Conservation (phyloP, 176 grass and related monocot species). For the Bromus sterilis region DNA sequence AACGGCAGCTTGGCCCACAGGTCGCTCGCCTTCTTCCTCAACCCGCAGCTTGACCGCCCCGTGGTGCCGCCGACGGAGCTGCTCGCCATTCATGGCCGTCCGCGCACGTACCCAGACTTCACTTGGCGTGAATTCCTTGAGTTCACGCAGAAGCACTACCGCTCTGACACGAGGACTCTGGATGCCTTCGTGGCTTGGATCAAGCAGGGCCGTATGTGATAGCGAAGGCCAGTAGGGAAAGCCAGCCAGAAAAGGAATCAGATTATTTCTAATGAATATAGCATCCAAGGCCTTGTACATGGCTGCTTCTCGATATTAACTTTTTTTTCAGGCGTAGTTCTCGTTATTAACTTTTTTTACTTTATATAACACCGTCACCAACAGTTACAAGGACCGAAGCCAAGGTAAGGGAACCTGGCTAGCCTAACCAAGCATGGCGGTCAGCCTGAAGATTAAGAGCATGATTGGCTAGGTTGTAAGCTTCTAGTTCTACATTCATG, state of each 20-base stretch:
- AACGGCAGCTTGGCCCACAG: not conserved
- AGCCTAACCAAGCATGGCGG: too few relatives aligned
- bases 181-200: conserved; percentile 75
- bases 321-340: too few relatives aligned
- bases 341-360: too few relatives aligned
- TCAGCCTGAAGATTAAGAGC: too few relatives aligned
- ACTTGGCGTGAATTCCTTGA: conserved; percentile 75
- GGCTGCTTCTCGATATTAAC: too few relatives aligned
- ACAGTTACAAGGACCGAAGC: too few relatives aligned
- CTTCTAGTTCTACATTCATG: too few relatives aligned
- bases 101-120: conserved; percentile 74
- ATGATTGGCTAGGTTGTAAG: too few relatives aligned
- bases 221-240: not conserved
- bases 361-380: too few relatives aligned
- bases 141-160: conserved; percentile 85
- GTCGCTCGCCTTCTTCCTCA: conserved; percentile 42
- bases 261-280: not conserved
- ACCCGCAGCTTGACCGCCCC: conserved; percentile 37
- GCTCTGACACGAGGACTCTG: conserved; percentile 60
- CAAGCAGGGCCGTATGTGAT: not conserved
- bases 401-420: too few relatives aligned
- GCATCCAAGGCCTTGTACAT: too few relatives aligned
- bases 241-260: not conserved
- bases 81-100: conserved; percentile 20
- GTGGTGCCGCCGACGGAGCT: conserved; percentile 19